Conservation (phyloP, 768 basidiomycete species). For the Mycena floridula region DNA sequence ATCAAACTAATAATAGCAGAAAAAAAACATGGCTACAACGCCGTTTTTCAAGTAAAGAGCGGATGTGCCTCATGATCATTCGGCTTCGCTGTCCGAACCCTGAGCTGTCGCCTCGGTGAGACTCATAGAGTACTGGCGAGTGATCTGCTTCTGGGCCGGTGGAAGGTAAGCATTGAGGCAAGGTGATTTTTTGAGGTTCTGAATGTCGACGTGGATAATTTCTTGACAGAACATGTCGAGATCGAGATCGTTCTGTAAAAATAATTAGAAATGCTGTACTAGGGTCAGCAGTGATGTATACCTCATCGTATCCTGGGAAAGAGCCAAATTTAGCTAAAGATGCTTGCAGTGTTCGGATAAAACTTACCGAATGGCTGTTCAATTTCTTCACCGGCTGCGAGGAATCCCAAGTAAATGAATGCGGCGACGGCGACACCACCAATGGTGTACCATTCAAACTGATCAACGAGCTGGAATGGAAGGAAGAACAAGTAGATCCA, state of each 20-base stretch:
- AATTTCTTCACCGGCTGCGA: constrained; percentile 67
- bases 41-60: too few species aligned
- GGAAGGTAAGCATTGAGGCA: constrained; percentile 22
- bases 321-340: background rate
- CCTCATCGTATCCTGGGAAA: constrained; percentile 50
- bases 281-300: constrained; percentile 16
- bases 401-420: constrained; percentile 72
- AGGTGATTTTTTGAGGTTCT: constrained; percentile 25
- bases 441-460: constrained; percentile 60
- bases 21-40: too few species aligned
- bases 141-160: background rate
- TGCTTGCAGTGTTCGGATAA: background rate
- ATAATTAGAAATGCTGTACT: constrained; percentile 2
- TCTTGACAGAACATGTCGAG: constrained; percentile 34
- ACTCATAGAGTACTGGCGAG: constrained; percentile 5
- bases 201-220: constrained; percentile 31
- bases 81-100: background rate
- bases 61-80: constrained; percentile 2
- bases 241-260: constrained; percentile 35
- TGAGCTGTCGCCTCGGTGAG: constrained; percentile 4
- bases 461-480: constrained; percentile 65
- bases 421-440: constrained; percentile 60
- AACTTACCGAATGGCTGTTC: constrained; percentile 60
- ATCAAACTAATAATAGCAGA: too few species aligned
- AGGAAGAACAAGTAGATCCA: constrained; percentile 74